Percentiles rank a stretch among this genome's conserved stretches.
Conservation (phyloP, 2,329 filamentous ascomycete genomes). For the Claviceps capensis region DNA sequence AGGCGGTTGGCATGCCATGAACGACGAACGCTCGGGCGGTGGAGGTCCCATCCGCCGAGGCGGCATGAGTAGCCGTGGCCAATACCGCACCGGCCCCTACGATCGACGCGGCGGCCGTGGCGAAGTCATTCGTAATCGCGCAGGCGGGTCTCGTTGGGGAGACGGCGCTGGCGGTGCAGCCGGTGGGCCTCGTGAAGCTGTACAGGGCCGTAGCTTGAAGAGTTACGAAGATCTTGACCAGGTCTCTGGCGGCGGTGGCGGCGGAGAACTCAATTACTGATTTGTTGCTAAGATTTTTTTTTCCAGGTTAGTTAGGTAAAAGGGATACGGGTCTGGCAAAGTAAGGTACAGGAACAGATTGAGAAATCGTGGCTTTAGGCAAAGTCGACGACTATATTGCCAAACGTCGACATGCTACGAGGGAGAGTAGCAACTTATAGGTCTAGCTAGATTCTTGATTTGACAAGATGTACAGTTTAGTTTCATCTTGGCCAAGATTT, state of each 20-base stretch:
- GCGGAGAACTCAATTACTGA: conserved; percentile 81
- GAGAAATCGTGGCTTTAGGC: background rate
- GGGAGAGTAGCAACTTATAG: background rate
- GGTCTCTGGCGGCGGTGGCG: conserved; percentile 53
- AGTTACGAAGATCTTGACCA: conserved; percentile 97
- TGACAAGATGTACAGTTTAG: background rate
- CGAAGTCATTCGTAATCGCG: conserved; percentile 38
- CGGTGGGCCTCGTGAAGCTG: conserved; percentile 78
- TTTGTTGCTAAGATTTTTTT: background rate
- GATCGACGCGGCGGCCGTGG: conserved; percentile 49
- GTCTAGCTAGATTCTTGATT: background rate
- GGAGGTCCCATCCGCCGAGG: conserved; percentile 55
- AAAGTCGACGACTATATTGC: background rate
- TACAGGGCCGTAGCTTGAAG: conserved; percentile 83
- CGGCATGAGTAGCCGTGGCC: conserved; percentile 36
- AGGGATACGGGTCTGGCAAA: background rate
- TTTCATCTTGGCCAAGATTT: background rate
- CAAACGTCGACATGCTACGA: background rate
- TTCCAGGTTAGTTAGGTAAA: conserved; percentile 17
- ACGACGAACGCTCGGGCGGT: conserved; percentile 44
- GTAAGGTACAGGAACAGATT: background rate
- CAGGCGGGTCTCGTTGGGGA: conserved; percentile 49
- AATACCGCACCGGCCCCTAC: conserved; percentile 58
- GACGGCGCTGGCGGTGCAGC: conserved; percentile 64
- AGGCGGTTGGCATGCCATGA: conserved; percentile 36